Percentiles rank a stretch among this genome's conserved stretches.
phyloP scores from a whole-genome alignment of 2,329 filamentous ascomycete genomes.

The Microcera coccophila region DNA sequence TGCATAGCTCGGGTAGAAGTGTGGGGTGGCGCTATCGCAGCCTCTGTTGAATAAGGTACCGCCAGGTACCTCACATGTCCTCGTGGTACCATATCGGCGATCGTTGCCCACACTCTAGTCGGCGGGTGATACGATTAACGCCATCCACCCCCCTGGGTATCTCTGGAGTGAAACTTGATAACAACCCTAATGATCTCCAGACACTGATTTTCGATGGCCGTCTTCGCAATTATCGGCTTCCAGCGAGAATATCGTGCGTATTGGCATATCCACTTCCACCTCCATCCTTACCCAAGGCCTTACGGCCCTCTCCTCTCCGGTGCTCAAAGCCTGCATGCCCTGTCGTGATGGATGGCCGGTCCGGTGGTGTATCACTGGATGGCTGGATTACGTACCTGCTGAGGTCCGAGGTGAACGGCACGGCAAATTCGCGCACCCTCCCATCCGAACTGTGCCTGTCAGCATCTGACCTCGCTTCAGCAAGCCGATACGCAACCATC shows the following conservation, averaged over 20 bases:
- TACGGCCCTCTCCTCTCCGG: background rate
- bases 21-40: slow-evolving; percentile 19
- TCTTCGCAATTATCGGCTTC: no score
- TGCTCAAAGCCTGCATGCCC: background rate
- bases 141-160: slow-evolving; percentile 8
- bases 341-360: slow-evolving; percentile 17
- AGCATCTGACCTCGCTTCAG: slow-evolving; percentile 6
- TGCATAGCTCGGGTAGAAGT: slow-evolving; percentile 9
- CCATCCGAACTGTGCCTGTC: slow-evolving; percentile 9
- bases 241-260: background rate
- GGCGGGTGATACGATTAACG: slow-evolving; percentile 14
- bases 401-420: slow-evolving; percentile 11
- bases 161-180: slow-evolving; percentile 7
- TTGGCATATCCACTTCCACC: background rate
- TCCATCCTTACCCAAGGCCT: background rate
- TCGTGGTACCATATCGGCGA: slow-evolving; percentile 20
- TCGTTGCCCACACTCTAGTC: slow-evolving; percentile 19
- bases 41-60: slow-evolving; percentile 9
- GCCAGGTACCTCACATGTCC: slow-evolving; percentile 17
- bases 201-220: no score
- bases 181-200: slow-evolving; percentile 19
- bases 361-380: slow-evolving; percentile 11
- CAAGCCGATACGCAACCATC: slow-evolving; percentile 17
- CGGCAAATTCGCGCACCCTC: slow-evolving; percentile 23
- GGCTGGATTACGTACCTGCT: slow-evolving; percentile 9